Conservation (phyloP, 345 rosid genomes). For the Gossypium thurberi region DNA sequence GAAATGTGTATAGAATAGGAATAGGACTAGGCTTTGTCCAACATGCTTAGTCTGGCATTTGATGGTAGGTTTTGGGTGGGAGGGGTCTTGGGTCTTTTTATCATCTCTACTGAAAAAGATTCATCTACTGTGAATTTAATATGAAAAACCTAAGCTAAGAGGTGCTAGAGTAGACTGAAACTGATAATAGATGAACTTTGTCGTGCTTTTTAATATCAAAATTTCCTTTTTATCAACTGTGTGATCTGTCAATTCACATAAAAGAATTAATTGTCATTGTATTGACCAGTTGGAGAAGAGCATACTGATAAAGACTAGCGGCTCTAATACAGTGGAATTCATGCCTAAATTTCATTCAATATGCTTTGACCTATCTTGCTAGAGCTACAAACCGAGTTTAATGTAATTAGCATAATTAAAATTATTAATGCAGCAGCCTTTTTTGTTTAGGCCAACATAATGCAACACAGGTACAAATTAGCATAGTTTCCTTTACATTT, state of each 20-base stretch:
- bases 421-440: too few species aligned
- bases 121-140: neutral
- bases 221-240: neutral
- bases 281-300: neutral
- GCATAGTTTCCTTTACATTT: too few species aligned
- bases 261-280: neutral
- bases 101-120: neutral
- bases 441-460: too few species aligned
- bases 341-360: neutral
- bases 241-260: constrained; percentile 2
- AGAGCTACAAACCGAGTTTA: neutral
- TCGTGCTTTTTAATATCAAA: neutral
- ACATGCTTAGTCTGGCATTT: constrained; percentile 6
- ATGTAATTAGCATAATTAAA: too few species aligned
- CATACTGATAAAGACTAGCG: neutral
- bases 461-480: too few species aligned
- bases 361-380: neutral
- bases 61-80: neutral
- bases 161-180: neutral
- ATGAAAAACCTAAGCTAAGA: neutral
- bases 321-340: neutral
- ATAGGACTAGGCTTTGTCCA: neutral
- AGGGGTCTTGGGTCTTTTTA: neutral
- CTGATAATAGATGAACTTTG: neutral
- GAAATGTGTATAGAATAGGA: neutral